A percentile compares a stretch with the other conserved stretches of the same genome.
Conservation (phyloP, 192 early-diverging fungal genomes). For the Coemansia sp. region DNA sequence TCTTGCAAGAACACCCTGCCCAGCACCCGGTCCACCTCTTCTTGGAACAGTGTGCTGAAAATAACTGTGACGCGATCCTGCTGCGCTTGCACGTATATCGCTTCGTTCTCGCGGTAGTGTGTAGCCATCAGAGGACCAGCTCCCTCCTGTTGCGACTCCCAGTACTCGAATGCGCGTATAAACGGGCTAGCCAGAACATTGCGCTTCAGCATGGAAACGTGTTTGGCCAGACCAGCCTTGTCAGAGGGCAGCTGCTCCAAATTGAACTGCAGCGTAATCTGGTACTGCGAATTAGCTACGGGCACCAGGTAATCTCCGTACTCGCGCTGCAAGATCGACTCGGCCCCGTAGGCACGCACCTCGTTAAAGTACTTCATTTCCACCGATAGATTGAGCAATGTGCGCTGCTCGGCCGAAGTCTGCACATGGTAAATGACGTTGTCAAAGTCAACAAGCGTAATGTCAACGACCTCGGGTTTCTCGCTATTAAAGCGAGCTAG, state of each 20-base stretch:
- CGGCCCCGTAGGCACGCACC: constrained; percentile 76
- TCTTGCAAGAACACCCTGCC: constrained; percentile 98
- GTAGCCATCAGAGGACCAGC: constrained; percentile 83
- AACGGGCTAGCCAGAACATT: constrained; percentile 94
- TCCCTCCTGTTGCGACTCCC: constrained; percentile 69
- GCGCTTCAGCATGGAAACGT: constrained; percentile 87
- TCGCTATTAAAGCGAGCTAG: constrained; percentile 61
- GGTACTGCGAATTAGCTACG: constrained; percentile 63
- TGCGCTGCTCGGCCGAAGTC: constrained; percentile 55
- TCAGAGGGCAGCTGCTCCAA: constrained; percentile 74
- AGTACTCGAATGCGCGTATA: constrained; percentile 82
- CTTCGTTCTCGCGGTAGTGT: constrained; percentile 91
- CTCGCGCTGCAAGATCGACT: constrained; percentile 75
- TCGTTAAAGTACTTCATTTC: constrained; percentile 82
- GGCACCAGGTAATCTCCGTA: constrained; percentile 71
- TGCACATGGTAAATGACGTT: constrained; percentile 86
- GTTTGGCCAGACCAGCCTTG: constrained; percentile 71
- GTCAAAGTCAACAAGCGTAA: constrained; percentile 95
- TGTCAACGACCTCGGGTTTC: constrained; percentile 67
- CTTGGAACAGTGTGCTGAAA: constrained; percentile 95
- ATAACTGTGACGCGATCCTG: constrained; percentile 96
- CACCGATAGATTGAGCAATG: constrained; percentile 71
- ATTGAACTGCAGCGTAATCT: constrained; percentile 84
- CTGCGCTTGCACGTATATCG: constrained; percentile 87
- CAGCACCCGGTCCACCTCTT: constrained; percentile 94